A percentile compares a stretch with the other conserved stretches of the same genome.
Conservation (phyloP, 257 asterid species). For the Petunia axillaris region DNA sequence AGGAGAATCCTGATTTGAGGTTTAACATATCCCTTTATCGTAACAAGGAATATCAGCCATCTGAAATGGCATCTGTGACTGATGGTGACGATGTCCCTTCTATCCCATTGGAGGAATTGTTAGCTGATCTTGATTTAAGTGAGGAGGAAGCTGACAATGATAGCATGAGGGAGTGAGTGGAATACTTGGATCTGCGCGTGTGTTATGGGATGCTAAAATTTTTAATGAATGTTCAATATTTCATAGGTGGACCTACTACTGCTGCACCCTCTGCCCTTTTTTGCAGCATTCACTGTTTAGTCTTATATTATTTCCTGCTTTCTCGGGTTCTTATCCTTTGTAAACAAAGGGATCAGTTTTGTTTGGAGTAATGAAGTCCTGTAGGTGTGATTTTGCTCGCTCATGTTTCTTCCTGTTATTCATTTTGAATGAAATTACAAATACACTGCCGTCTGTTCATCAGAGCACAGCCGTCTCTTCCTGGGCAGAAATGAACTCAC, state of each 20-base stretch:
- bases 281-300: neutral
- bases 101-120: conserved; percentile 24
- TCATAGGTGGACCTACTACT: conserved; percentile 1
- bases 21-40: conserved; percentile 48
- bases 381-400: neutral
- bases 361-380: neutral
- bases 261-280: neutral
- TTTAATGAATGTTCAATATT: neutral
- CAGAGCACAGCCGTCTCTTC: neutral
- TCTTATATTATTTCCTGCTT: neutral
- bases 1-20: conserved; percentile 36
- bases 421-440: neutral
- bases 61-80: conserved; percentile 48
- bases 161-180: conserved; percentile 17
- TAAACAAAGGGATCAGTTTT: neutral
- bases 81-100: conserved; percentile 27
- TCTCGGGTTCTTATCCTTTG: conserved; percentile 9
- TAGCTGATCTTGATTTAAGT: conserved; percentile 25
- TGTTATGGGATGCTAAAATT: conserved; percentile 1
- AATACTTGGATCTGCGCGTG: neutral
- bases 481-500: neutral
- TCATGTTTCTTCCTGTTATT: conserved; percentile 5
- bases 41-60: conserved; percentile 55
- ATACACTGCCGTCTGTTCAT: neutral
- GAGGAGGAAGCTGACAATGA: conserved; percentile 17